Base-by-base conservation (phyloP, 1,284 basidiomycete genomes). In the Mycena sp. region DNA sequence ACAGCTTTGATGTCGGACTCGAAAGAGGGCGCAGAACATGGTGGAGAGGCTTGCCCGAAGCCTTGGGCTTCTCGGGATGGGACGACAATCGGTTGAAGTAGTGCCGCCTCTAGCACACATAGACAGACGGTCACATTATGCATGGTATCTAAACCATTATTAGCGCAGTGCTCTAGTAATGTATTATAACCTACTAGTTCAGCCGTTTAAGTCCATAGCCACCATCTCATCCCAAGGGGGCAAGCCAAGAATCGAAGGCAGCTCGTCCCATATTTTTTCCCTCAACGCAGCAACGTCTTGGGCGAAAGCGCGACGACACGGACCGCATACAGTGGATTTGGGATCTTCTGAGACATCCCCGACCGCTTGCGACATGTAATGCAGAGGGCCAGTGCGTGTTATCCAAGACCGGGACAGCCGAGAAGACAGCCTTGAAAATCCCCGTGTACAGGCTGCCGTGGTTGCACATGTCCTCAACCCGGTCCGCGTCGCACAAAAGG, bases 331-430 rank as follows among this genome's bases (percentile, higher is more conserved):
- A 17, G 17, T 37, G 21, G 53, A 70, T 14, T 71, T 70, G 6
- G 62, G 54, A 52, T 78, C 76, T 40, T 81, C 70, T 17, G 73
- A 70, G 4, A 85, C 73, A 60, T 82, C 78, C 25, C 79, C 71
- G 29, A 81, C 76, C 6, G 82, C 83, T 64, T 86, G 86, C 9
- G 77, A 69, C 76, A 86, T 85, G 70, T 81, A 87, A 66, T 85
- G 81, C 38, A 87, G 72, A 2, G 85, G 82, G 1, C 85, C 85
- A 10, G 85, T 87, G 55, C 84, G 76, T 7, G 81, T 72, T 44
- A 78, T 76, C 84, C 86, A 87, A 4, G 83, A 81, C n/a, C 81
- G 78, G 16, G 79, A 79, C 6, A 87, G 73, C 12, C 81, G 78
- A 26, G 78, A 76, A 0, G 80, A 71, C 4, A 85, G 72, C 35